Evolutionary conservation across 257 asterid genomes (phyloP).

Genomic region (Fraxinus anomala): DNA sequence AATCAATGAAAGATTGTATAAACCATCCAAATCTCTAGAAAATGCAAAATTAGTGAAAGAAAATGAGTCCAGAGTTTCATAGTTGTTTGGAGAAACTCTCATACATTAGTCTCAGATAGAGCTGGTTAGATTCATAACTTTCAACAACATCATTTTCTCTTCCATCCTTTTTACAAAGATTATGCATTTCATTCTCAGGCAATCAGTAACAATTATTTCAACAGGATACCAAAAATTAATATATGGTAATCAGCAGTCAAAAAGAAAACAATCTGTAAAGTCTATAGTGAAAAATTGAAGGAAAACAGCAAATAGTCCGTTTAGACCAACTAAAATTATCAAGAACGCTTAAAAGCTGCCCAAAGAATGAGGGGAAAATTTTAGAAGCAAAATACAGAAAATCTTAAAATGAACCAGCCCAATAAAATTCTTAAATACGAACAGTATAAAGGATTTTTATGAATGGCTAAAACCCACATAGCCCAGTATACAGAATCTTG

Average conservation of each 20-base stretch:
- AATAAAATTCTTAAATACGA: background rate
- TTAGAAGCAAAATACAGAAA: background rate
- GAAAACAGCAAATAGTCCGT: background rate
- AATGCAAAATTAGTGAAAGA: background rate
- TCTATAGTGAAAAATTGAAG: background rate
- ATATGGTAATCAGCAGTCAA: background rate
- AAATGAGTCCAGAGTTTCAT: background rate
- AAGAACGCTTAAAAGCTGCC: background rate
- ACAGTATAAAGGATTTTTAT: background rate
- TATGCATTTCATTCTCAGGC: background rate
- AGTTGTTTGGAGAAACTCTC: background rate
- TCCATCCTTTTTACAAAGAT: background rate
- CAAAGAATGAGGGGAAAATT: background rate
- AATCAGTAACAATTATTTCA: background rate
- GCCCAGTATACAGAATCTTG: background rate
- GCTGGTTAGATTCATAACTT: background rate
- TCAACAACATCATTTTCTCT: background rate
- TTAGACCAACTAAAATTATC: background rate
- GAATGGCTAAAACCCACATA: background rate
- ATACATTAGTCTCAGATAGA: background rate
- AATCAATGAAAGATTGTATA: slow-evolving; percentile 16
- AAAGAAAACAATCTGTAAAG: background rate
- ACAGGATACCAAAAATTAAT: background rate
- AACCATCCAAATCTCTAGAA: background rate
- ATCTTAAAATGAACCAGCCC: background rate